A percentile compares a stretch with the other conserved stretches of the same genome.
Evolutionary conservation across 352 stramenopile genomes (phyloP).

Genomic region (Pythium grandisporangium): DNA sequence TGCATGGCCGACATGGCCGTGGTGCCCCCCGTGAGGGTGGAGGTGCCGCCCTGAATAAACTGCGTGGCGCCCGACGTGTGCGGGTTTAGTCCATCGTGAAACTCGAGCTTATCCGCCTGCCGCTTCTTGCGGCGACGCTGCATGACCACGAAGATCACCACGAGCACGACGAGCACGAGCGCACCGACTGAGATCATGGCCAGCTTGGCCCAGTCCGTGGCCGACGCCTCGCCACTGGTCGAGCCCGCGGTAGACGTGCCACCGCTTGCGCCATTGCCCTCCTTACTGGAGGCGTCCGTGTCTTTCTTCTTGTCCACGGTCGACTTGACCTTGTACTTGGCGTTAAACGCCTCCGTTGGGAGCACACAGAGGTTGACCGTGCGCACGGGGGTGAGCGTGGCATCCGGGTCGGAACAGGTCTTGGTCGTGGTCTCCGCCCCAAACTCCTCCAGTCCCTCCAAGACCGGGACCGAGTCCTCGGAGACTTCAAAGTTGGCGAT

Average conservation of each 20-base stretch:
- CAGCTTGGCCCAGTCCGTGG: constrained; percentile 4
- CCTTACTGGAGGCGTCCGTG: not conserved
- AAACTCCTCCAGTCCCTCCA: not conserved
- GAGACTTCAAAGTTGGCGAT: not conserved
- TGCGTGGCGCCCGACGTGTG: not conserved
- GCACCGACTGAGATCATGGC: constrained; percentile 10
- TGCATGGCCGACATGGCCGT: constrained; percentile 14
- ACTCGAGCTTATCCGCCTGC: not conserved
- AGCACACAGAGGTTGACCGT: not conserved
- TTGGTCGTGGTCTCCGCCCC: not conserved
- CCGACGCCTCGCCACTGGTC: not conserved
- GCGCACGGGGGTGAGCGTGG: not conserved
- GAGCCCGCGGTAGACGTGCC: constrained; percentile 2
- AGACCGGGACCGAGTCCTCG: not conserved
- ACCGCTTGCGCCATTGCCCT: not conserved
- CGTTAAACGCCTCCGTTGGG: not conserved
- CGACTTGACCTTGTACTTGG: not conserved
- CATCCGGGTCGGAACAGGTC: not conserved
- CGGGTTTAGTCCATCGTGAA: not conserved
- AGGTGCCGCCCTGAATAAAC: constrained; percentile 4
- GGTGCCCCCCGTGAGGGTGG: constrained; percentile 18
- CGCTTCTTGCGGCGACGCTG: constrained; percentile 8
- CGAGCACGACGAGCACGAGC: constrained; percentile 9
- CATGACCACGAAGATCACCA: constrained; percentile 11
- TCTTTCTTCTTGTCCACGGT: too few relatives aligned